These are phyloP conservation scores for Didymella exigua DNA, from an alignment of 2,329 filamentous ascomycete species.

Conservation along the genomic window DNA sequence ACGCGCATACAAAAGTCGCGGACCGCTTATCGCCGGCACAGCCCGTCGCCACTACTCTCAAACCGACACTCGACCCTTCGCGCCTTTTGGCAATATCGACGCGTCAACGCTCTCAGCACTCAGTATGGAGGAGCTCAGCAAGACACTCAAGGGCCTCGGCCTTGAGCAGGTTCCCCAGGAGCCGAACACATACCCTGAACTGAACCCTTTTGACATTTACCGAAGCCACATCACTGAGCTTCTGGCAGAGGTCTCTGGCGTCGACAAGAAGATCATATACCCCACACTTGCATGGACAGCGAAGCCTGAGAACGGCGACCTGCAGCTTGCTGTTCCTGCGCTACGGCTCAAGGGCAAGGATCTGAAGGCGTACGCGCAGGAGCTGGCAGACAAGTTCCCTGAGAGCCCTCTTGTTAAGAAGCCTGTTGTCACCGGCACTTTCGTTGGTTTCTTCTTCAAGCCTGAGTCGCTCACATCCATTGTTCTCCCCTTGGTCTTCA, in stretches of 20 bases:
- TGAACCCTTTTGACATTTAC: slow-evolving; percentile 81
- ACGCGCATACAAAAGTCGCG: not conserved
- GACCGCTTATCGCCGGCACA: not conserved
- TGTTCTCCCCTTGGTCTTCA: slow-evolving; percentile 72
- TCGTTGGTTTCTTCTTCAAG: slow-evolving; percentile 82
- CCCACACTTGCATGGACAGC: slow-evolving; percentile 78
- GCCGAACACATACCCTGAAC: slow-evolving; percentile 62
- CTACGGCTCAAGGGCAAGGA: slow-evolving; percentile 73
- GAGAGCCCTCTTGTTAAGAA: slow-evolving; percentile 75
- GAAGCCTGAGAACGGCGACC: slow-evolving; percentile 80
- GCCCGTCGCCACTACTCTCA: slow-evolving; percentile 21
- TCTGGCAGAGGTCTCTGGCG: slow-evolving; percentile 70
- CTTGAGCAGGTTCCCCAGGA: slow-evolving; percentile 48
- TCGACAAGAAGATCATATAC: slow-evolving; percentile 74
- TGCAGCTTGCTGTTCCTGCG: slow-evolving; percentile 79
- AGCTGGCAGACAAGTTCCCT: slow-evolving; percentile 68
- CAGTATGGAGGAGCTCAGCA: slow-evolving; percentile 47
- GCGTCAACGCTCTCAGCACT: slow-evolving; percentile 27
- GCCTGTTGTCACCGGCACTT: slow-evolving; percentile 69
- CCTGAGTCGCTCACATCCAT: slow-evolving; percentile 67
- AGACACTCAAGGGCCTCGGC: slow-evolving; percentile 46
- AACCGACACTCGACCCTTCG: slow-evolving; percentile 25
- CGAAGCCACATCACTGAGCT: slow-evolving; percentile 75
- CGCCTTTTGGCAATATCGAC: slow-evolving; percentile 34
- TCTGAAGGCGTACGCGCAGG: slow-evolving; percentile 61